Conservation (phyloP, 1,284 basidiomycete genomes). For the Sanghuangporus sanghuang region DNA sequence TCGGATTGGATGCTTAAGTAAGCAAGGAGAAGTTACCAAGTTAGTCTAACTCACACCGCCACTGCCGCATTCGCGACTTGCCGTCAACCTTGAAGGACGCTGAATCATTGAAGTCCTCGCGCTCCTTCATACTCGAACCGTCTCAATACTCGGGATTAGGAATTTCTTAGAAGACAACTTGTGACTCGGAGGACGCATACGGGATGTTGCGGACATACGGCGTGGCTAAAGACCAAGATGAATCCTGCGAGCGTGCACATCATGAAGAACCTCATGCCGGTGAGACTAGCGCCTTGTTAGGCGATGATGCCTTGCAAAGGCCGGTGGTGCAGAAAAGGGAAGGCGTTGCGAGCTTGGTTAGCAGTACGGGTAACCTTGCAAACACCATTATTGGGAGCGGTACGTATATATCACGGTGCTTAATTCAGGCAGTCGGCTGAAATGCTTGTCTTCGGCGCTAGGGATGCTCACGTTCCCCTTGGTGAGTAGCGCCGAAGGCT, state of each 20-base stretch:
- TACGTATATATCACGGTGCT: slow-evolving; percentile 31
- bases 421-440: slow-evolving; percentile 14
- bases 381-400: slow-evolving; percentile 91
- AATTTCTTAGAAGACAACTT: neutral
- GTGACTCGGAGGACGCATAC: slow-evolving; percentile 4
- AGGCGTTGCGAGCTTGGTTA: slow-evolving; percentile 61
- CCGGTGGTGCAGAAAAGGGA: slow-evolving; percentile 34
- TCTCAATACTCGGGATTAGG: neutral
- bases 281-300: slow-evolving; percentile 50
- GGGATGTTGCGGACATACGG: slow-evolving; percentile 67
- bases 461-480: slow-evolving; percentile 83
- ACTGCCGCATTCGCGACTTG: neutral
- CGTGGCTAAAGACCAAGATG: slow-evolving; percentile 28
- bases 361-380: slow-evolving; percentile 70
- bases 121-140: neutral
- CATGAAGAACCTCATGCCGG: slow-evolving; percentile 6
- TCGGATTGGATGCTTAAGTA: neutral
- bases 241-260: neutral
- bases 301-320: slow-evolving; percentile 32
- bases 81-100: neutral
- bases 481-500: slow-evolving; percentile 34
- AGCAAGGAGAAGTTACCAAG: neutral
- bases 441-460: slow-evolving; percentile 24
- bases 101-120: neutral
- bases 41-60: neutral